A percentile compares a stretch with the other conserved stretches of the same genome.
These are phyloP conservation scores for Botryotinia globosa DNA, from an alignment of 2,329 filamentous ascomycete genomes.

Conservation along the genomic window DNA sequence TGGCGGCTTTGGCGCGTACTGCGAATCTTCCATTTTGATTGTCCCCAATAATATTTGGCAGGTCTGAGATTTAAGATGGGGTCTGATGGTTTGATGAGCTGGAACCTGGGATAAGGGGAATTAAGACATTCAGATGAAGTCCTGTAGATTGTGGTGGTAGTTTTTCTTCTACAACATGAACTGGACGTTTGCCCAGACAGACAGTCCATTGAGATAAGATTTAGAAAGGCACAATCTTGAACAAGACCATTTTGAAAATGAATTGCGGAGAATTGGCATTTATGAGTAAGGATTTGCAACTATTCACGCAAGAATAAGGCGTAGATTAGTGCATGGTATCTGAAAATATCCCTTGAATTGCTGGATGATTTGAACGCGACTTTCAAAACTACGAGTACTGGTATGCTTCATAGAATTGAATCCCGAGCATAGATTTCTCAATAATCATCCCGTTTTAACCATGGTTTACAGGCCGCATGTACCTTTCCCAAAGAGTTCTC, in stretches of 20 bases:
- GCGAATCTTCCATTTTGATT: no score
- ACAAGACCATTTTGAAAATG: fast-evolving
- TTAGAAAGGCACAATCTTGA: no score
- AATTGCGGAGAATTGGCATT: no score
- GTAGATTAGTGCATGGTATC: background rate
- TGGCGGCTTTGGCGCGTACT: no score
- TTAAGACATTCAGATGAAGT: background rate
- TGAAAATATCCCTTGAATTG: background rate
- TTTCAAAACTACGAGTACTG: background rate
- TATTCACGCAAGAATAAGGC: background rate
- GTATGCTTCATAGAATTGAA: background rate
- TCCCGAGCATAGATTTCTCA: slow-evolving; percentile 7
- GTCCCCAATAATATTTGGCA: background rate
- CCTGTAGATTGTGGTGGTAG: background rate
- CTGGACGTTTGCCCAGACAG: background rate
- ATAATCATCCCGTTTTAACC: slow-evolving; percentile 33
- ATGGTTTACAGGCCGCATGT: slow-evolving; percentile 28
- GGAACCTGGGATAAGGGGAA: fast-evolving
- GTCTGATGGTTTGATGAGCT: background rate
- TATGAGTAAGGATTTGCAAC: background rate
- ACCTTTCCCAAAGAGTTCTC: slow-evolving; percentile 25
- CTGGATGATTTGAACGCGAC: background rate
- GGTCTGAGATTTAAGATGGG: background rate
- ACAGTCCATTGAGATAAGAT: background rate
- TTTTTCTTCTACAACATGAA: background rate